These are phyloP conservation scores for Paraphaeosphaeria minitans DNA, from an alignment of 2,329 filamentous ascomycete genomes.

Conservation along the genomic window DNA sequence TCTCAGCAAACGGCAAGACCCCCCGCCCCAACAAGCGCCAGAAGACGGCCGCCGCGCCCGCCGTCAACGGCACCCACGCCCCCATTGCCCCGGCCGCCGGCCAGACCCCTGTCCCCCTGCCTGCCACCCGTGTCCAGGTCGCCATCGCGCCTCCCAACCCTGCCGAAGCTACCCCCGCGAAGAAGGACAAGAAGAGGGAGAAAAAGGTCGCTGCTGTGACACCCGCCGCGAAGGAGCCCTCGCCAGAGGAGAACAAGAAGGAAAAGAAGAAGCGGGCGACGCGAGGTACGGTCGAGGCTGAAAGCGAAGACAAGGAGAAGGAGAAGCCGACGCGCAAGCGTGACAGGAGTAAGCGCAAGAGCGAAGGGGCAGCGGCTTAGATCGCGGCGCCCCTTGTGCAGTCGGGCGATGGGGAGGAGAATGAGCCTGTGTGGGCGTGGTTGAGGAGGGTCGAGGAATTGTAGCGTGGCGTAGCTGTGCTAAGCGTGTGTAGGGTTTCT, in stretches of 20 bases:
- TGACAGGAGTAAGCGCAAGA: slow-evolving; percentile 43
- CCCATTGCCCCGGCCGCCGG: slow-evolving; percentile 22
- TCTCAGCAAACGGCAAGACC: slow-evolving; percentile 28
- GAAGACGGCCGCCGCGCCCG: slow-evolving; percentile 33
- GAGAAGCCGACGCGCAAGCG: slow-evolving; percentile 42
- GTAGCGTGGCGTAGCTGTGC: neutral
- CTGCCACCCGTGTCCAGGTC: slow-evolving; percentile 11
- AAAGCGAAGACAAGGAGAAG: slow-evolving; percentile 25
- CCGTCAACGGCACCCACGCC: slow-evolving; percentile 29
- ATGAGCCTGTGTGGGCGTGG: neutral
- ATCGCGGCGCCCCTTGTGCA: neutral
- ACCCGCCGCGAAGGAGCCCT: slow-evolving; percentile 32
- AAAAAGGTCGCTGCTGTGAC: slow-evolving; percentile 38
- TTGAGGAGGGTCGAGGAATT: neutral
- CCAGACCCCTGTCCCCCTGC: slow-evolving; percentile 35
- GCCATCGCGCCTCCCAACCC: slow-evolving; percentile 19
- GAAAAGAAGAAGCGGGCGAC: slow-evolving; percentile 42
- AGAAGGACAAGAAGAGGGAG: slow-evolving; percentile 44
- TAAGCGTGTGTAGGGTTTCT: neutral
- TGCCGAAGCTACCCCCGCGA: slow-evolving; percentile 23
- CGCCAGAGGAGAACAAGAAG: slow-evolving; percentile 37
- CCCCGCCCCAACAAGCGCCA: slow-evolving; percentile 46
- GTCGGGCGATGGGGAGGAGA: too few species aligned
- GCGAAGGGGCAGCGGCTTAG: slow-evolving; percentile 33
- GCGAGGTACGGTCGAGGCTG: slow-evolving; percentile 40